Evolutionary conservation across 1,284 basidiomycete genomes (phyloP), one percentile per base, ranked within the genome.

Genomic region (Cronartium quercuum): DNA sequence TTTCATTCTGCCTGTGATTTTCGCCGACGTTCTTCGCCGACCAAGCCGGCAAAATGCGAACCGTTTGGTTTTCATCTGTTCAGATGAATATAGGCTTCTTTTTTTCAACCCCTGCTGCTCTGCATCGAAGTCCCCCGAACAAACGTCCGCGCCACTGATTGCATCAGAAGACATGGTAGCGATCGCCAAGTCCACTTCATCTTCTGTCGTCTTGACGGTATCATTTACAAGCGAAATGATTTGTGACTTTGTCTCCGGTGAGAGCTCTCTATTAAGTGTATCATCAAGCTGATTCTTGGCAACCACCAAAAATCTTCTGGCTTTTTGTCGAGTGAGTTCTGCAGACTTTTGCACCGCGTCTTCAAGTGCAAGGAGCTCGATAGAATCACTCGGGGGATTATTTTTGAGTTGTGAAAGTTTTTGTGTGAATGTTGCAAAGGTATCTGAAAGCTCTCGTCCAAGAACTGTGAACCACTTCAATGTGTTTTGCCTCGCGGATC

Each of bases 1-100:
- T 34, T 60, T 60, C 4, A 73, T 57, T 24, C 63, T 34, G n/a
- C 69, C 69, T 9, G 63, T 64, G n/a, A 73, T 35, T 41, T 55
- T 66, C 15, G 63, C 47, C 7, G 44, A 24, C 34, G 62, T 73
- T n/a, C 35, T 12, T 38, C 57, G 63, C 6, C n/a, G 69, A 35
- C 62, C 21, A n/a, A 18, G 47, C 38, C 47, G 61, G 35, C 69
- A 73, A 66, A 63, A 9, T 42, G 35, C 51, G 29, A 34, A 38
- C 6, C 60, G 60, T 1, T 38, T 21, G 6, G 60, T 34, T 13
- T 29, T 18, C 29, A 13, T 6, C n/a, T 18, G 7, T 6, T 44
- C 63, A 44, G 15, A 24, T 37, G 51, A 57, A 60, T 24, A 13
- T 51, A 12, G 15, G 38, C 38, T 34, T 70, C 44, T 47, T 62